Evolutionary conservation across 345 rosid species (phyloP).

Genomic region (Mangifera indica): DNA sequence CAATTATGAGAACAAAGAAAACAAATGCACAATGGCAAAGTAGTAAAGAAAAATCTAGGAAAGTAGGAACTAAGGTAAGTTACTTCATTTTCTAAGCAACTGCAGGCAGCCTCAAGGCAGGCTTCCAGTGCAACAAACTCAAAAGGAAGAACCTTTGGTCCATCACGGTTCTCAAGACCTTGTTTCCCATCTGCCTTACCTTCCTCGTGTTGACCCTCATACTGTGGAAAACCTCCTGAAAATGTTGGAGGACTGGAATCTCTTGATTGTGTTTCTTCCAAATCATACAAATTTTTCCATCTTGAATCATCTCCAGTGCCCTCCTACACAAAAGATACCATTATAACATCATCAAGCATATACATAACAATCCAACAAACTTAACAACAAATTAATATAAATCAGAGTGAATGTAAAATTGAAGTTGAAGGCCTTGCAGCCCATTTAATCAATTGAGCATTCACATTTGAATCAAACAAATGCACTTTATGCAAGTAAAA

Average conservation of each 20-base stretch:
- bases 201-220: slow-evolving; percentile 37
- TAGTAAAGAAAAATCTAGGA: slow-evolving; percentile 1
- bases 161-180: slow-evolving; percentile 59
- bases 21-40: background rate
- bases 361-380: slow-evolving; percentile 3
- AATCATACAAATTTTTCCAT: slow-evolving; percentile 37
- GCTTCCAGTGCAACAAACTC: slow-evolving; percentile 75
- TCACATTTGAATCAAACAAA: background rate
- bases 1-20: background rate
- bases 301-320: slow-evolving; percentile 45
- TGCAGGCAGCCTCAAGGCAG: slow-evolving; percentile 69
- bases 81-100: slow-evolving; percentile 67
- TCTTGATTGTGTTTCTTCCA: slow-evolving; percentile 41
- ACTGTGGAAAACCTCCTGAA: slow-evolving; percentile 30
- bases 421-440: background rate
- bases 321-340: slow-evolving; percentile 39
- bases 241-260: slow-evolving; percentile 27
- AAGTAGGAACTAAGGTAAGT: slow-evolving; percentile 7
- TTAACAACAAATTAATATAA: background rate
- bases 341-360: slow-evolving; percentile 7
- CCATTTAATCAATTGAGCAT: too few species aligned
- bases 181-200: slow-evolving; percentile 52
- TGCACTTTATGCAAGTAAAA: background rate
- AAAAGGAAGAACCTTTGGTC: slow-evolving; percentile 55
- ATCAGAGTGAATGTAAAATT: background rate